Percentiles rank a stretch among this genome's conserved stretches.
Evolutionary conservation across 805 yeast genomes (phyloP).

Genomic region (Wickerhamomyces queroliae): DNA sequence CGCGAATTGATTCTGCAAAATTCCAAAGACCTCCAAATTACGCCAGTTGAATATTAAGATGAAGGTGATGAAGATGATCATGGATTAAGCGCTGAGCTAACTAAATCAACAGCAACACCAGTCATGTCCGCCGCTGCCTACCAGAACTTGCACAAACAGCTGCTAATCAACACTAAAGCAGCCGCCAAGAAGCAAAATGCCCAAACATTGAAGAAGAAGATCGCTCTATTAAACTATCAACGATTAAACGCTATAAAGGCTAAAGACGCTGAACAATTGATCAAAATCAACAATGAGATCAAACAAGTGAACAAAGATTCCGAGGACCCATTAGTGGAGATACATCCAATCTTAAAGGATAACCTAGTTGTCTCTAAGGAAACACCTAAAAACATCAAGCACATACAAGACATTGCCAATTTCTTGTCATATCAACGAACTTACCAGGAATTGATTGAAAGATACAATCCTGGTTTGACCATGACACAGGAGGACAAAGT

Average conservation of each 20-base stretch:
- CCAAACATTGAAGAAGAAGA: constrained; percentile 17
- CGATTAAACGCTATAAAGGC: constrained; percentile 19
- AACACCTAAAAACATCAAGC: constrained; percentile 22
- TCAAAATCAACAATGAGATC: constrained; percentile 16
- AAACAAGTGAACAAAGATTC: constrained; percentile 10
- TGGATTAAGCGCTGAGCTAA: too few species aligned
- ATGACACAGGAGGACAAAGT: constrained; percentile 77
- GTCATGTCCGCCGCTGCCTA: constrained; percentile 12
- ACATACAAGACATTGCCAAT: constrained; percentile 52
- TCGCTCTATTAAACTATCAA: constrained; percentile 20
- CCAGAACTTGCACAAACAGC: constrained; percentile 15
- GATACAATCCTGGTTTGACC: constrained; percentile 81
- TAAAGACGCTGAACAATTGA: constrained; percentile 13
- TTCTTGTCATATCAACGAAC: constrained; percentile 69
- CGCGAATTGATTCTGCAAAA: background rate
- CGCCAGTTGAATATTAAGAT: too few species aligned
- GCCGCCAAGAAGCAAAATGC: constrained; percentile 21
- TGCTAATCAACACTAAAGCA: constrained; percentile 16
- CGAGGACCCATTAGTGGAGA: constrained; percentile 12
- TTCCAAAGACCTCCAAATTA: background rate
- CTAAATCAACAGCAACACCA: background rate
- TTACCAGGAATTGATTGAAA: constrained; percentile 71
- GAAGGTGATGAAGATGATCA: too few species aligned
- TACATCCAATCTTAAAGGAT: constrained; percentile 7
- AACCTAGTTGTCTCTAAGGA: constrained; percentile 13